phyloP scores from a whole-genome alignment of 352 stramenopile genomes.

The Detonula confervacea region DNA sequence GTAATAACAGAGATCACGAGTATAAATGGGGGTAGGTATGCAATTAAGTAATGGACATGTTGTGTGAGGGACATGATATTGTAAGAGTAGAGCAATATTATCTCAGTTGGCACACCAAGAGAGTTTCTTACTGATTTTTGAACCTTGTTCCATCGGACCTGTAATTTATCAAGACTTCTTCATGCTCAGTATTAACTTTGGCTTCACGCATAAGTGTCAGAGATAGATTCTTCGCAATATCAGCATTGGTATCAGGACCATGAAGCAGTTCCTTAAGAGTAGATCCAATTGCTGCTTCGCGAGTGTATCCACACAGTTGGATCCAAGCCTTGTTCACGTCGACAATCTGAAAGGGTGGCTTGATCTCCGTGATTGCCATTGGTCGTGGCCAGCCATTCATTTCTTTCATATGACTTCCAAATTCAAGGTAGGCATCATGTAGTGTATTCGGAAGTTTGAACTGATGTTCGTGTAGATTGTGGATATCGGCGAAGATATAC shows the following conservation, averaged over 20 bases:
- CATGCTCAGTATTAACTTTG: constrained; percentile 48
- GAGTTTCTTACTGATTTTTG: too few relatives aligned
- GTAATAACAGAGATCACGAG: too few relatives aligned
- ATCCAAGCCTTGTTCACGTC: constrained; percentile 60
- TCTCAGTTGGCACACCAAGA: too few relatives aligned
- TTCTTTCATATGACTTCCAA: neutral
- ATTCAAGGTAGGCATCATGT: constrained; percentile 25
- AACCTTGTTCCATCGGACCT: constrained; percentile 67
- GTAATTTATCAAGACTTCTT: constrained; percentile 72
- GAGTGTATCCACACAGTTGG: constrained; percentile 58
- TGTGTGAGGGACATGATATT: too few relatives aligned
- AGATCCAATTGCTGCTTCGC: constrained; percentile 59
- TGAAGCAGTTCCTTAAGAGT: constrained; percentile 58
- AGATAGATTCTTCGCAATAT: constrained; percentile 51
- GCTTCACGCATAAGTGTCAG: constrained; percentile 41
- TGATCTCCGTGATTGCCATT: constrained; percentile 67
- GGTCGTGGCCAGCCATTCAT: constrained; percentile 25
- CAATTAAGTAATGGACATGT: too few relatives aligned
- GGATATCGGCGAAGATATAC: neutral
- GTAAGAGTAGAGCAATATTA: too few relatives aligned
- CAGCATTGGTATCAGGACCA: constrained; percentile 63
- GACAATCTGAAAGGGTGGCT: constrained; percentile 62
- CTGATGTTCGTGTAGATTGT: neutral
- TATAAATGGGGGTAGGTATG: too few relatives aligned
- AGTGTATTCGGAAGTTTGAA: constrained; percentile 26